These are phyloP conservation scores for Diddensiella caesifluorescens DNA, from an alignment of 805 yeast species.

Conservation along the genomic window DNA sequence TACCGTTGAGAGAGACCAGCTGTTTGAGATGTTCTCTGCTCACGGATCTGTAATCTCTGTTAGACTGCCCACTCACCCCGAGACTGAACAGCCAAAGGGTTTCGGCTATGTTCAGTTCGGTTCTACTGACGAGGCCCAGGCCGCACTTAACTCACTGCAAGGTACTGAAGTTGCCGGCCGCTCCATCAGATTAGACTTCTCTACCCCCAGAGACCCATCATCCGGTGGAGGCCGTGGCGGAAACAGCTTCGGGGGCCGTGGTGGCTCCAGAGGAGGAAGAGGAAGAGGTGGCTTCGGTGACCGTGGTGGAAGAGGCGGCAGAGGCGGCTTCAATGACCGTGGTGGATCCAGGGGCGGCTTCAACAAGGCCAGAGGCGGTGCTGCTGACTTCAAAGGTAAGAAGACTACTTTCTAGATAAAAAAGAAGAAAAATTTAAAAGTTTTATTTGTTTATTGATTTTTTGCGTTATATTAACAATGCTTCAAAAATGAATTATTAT, in stretches of 20 bases:
- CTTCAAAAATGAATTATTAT: slow-evolving; percentile 5
- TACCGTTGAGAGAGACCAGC: slow-evolving; percentile 74
- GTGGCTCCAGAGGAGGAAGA: slow-evolving; percentile 28
- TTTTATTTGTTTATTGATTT: slow-evolving; percentile 1
- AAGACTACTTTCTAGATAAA: slow-evolving; percentile 32
- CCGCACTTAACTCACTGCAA: slow-evolving; percentile 79
- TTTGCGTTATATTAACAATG: slow-evolving; percentile 3
- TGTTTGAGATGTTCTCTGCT: slow-evolving; percentile 67
- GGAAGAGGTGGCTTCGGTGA: slow-evolving; percentile 34
- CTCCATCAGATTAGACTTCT: slow-evolving; percentile 90
- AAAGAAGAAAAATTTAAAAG: neutral
- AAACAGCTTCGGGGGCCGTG: slow-evolving; percentile 36
- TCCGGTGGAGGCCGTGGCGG: slow-evolving; percentile 31
- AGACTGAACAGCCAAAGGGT: slow-evolving; percentile 98
- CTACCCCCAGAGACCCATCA: slow-evolving; percentile 63
- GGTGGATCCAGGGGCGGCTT: slow-evolving; percentile 25
- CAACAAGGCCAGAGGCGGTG: slow-evolving; percentile 42
- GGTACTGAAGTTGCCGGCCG: slow-evolving; percentile 89
- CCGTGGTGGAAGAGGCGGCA: slow-evolving; percentile 27
- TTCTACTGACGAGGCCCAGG: slow-evolving; percentile 81
- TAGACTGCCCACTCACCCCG: slow-evolving; percentile 97
- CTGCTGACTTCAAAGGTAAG: slow-evolving; percentile 71
- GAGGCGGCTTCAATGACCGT: slow-evolving; percentile 30
- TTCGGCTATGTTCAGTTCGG: slow-evolving; percentile 95
- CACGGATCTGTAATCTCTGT: slow-evolving; percentile 82